These are phyloP conservation scores for Magnaporthiopsis rhizophila DNA, from an alignment of 2,329 filamentous ascomycete species.

Conservation along the genomic window DNA sequence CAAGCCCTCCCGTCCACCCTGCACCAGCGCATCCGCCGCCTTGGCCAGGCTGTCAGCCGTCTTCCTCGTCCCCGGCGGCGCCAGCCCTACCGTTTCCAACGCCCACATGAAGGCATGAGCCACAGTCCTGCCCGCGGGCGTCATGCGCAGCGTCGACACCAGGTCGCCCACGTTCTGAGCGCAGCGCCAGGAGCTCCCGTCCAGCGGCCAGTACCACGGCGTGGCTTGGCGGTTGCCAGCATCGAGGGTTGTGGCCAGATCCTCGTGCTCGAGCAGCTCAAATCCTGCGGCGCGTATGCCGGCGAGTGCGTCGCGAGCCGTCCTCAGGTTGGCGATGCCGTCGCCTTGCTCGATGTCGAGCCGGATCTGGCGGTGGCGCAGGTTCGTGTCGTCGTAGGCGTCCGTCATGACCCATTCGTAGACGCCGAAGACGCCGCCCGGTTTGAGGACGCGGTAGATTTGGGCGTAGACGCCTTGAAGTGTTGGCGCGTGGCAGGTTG, in stretches of 20 bases:
- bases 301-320: slow-evolving; percentile 66
- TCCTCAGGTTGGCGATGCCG: slow-evolving; percentile 97
- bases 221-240: slow-evolving; percentile 65
- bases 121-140: slow-evolving; percentile 63
- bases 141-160: slow-evolving; percentile 71
- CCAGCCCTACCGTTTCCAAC: slow-evolving; percentile 66
- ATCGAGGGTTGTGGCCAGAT: slow-evolving; percentile 76
- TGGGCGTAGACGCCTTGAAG: slow-evolving; percentile 89
- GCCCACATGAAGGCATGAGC: slow-evolving; percentile 70
- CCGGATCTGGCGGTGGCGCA: slow-evolving; percentile 80
- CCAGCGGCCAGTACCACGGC: slow-evolving; percentile 93
- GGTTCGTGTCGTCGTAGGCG: slow-evolving; percentile 81
- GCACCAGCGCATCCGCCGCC: slow-evolving; percentile 73
- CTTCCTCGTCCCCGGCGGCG: slow-evolving; percentile 81
- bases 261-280: slow-evolving; percentile 73
- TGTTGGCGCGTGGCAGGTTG: slow-evolving; percentile 86
- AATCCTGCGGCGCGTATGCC: slow-evolving; percentile 88
- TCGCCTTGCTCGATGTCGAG: slow-evolving; percentile 95
- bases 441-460: slow-evolving; percentile 92
- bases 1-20: slow-evolving; percentile 75
- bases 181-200: slow-evolving; percentile 11
- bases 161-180: slow-evolving; percentile 57
- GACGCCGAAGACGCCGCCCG: slow-evolving; percentile 89
- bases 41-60: slow-evolving; percentile 63
- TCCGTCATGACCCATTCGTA: slow-evolving; percentile 99